phyloP scores from a whole-genome alignment of 306 rosid genomes.

The Leucaena leucocephala region DNA sequence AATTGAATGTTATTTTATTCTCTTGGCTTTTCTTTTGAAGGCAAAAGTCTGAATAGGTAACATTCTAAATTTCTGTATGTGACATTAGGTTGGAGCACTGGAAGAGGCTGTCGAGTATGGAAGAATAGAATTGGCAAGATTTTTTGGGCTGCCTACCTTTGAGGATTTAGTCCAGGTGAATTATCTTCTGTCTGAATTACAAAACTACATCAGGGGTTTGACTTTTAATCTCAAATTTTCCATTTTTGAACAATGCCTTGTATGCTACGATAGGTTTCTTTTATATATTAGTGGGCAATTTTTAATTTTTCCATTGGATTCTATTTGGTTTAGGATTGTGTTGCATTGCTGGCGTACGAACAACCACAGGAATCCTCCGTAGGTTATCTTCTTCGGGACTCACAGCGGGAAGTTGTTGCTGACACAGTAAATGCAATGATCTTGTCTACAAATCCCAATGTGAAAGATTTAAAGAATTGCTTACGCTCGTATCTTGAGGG shows the following conservation, averaged over 20 bases:
- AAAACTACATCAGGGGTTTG: too few species aligned
- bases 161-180: conserved; percentile 84
- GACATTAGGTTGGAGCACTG: conserved; percentile 74
- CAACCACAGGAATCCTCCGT: conserved; percentile 75
- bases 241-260: background rate
- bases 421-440: conserved; percentile 90
- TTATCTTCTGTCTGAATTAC: background rate
- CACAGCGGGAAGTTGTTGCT: conserved; percentile 93
- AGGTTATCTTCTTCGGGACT: conserved; percentile 83
- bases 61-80: conserved; percentile 20
- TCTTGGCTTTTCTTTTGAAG: conserved; percentile 24
- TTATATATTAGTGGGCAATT: conserved; percentile 2
- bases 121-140: conserved; percentile 71
- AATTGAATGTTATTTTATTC: background rate
- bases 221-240: background rate
- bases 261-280: background rate
- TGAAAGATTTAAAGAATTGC: conserved; percentile 66
- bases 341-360: conserved; percentile 91
- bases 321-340: conserved; percentile 68
- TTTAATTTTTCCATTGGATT: conserved; percentile 24
- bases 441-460: conserved; percentile 75
- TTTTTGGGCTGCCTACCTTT: conserved; percentile 65
- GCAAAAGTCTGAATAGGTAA: conserved; percentile 15
- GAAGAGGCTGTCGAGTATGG: conserved; percentile 93
- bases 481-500: conserved; percentile 80